Evolutionary conservation across 345 rosid genomes (phyloP).

Genomic region (Syzygium grande): DNA sequence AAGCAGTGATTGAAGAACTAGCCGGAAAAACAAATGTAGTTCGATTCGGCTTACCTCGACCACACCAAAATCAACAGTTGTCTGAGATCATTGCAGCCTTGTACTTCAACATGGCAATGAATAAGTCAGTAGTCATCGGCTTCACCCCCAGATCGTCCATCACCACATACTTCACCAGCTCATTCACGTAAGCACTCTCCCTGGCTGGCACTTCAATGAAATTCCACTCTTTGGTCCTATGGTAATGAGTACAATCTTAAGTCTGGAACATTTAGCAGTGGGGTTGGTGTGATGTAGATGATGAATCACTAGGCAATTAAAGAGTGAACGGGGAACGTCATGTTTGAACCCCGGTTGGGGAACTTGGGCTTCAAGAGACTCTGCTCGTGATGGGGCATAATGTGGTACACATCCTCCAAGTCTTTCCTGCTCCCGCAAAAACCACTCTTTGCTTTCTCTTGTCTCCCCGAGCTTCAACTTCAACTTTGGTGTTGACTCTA

Average conservation of each 20-base stretch:
- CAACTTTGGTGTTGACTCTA: too few relatives aligned
- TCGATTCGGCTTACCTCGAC: conserved; percentile 5
- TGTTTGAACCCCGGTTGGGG: too few relatives aligned
- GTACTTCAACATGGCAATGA: conserved; percentile 9
- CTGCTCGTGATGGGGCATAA: too few relatives aligned
- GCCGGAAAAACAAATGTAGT: too few relatives aligned
- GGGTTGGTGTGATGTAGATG: too few relatives aligned
- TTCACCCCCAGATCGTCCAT: conserved; percentile 7
- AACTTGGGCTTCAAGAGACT: too few relatives aligned
- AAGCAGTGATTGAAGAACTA: too few relatives aligned
- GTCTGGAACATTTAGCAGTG: too few relatives aligned
- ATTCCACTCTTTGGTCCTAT: neutral
- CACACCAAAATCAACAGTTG: conserved; percentile 3
- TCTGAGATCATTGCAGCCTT: conserved; percentile 11
- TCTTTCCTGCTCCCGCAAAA: conserved; percentile 24
- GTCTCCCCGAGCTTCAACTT: too few relatives aligned
- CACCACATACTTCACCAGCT: neutral
- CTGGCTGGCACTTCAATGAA: neutral
- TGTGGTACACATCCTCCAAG: neutral
- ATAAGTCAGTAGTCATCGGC: conserved; percentile 16
- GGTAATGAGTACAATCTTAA: too few relatives aligned
- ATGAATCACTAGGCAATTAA: too few relatives aligned
- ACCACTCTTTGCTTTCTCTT: conserved; percentile 3
- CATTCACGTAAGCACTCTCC: conserved; percentile 23
- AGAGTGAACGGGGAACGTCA: too few relatives aligned